Evolutionary conservation across 371 early-diverging fungal genomes (phyloP).

Genomic region (Mucor sp.): DNA sequence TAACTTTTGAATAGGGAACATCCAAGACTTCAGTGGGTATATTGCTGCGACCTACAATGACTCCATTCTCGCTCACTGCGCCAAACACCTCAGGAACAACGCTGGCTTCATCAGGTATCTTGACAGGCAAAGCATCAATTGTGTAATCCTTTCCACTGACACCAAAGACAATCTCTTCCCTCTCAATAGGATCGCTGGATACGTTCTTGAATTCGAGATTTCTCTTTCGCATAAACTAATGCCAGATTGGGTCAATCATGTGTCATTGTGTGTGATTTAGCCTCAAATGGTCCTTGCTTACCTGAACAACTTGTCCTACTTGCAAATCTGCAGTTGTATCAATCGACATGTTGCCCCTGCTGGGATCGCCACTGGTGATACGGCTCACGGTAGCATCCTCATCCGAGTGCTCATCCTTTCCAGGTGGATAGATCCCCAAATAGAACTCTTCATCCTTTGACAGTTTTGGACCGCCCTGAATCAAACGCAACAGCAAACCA

Average conservation of each 20-base stretch:
- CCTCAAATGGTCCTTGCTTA: slow-evolving; percentile 18
- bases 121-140: slow-evolving; percentile 33
- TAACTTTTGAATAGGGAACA: slow-evolving; percentile 43
- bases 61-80: slow-evolving; percentile 59
- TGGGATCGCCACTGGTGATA: slow-evolving; percentile 78
- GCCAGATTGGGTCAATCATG: background rate
- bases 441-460: slow-evolving; percentile 64
- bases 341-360: slow-evolving; percentile 73
- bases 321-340: slow-evolving; percentile 68
- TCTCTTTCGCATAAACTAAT: slow-evolving; percentile 30
- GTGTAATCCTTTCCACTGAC: slow-evolving; percentile 40
- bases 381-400: slow-evolving; percentile 53
- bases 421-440: slow-evolving; percentile 44
- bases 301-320: slow-evolving; percentile 64
- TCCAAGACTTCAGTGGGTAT: slow-evolving; percentile 40
- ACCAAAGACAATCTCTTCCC: slow-evolving; percentile 25
- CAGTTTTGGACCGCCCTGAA: slow-evolving; percentile 37
- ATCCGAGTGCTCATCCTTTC: slow-evolving; percentile 5
- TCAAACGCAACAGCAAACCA: slow-evolving; percentile 54
- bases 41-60: slow-evolving; percentile 46
- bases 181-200: slow-evolving; percentile 23
- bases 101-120: slow-evolving; percentile 13
- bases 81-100: slow-evolving; percentile 43
- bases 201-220: slow-evolving; percentile 3
- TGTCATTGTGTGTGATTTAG: background rate